Conservation (phyloP, 2,329 filamentous ascomycete genomes). For the Talaromyces sp. region DNA sequence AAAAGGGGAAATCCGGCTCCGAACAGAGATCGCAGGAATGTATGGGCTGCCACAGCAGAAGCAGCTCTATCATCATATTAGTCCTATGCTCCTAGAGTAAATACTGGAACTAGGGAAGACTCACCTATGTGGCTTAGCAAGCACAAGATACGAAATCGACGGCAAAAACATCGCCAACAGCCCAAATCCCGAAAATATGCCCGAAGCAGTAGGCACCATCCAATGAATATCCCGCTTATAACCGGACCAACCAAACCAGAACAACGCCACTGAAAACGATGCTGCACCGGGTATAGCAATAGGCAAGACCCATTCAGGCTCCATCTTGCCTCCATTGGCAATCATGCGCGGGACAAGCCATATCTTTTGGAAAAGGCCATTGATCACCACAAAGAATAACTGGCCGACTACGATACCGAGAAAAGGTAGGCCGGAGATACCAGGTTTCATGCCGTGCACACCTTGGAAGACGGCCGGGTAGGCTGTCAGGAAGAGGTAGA, state of each 20-base stretch:
- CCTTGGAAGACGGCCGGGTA: constrained; percentile 50
- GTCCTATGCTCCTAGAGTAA: constrained; percentile 48
- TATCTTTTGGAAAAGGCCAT: constrained; percentile 45
- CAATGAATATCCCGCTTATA: constrained; percentile 49
- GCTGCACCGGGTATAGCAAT: constrained; percentile 55
- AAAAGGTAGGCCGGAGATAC: constrained; percentile 48
- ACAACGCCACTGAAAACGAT: constrained; percentile 55
- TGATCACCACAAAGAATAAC: constrained; percentile 32
- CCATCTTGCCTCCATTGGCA: constrained; percentile 41
- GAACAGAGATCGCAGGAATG: constrained; percentile 42
- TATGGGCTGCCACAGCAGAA: constrained; percentile 54
- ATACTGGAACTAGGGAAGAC: background rate
- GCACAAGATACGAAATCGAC: constrained; percentile 23
- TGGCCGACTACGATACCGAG: constrained; percentile 49
- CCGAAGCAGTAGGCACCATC: constrained; percentile 57
- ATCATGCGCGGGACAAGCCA: constrained; percentile 30
- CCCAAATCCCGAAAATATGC: constrained; percentile 60
- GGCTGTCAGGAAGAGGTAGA: constrained; percentile 51
- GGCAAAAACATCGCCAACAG: constrained; percentile 58
- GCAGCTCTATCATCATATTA: constrained; percentile 62
- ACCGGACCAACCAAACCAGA: constrained; percentile 60
- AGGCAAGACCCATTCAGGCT: constrained; percentile 51
- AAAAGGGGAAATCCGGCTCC: constrained; percentile 39
- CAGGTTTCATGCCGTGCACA: constrained; percentile 48
- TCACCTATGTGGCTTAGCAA: constrained; percentile 14